Percentiles rank a stretch among this genome's conserved stretches.
phyloP scores from a whole-genome alignment of 495 filamentous ascomycete genomes.

The Talaromyces adpressus region DNA sequence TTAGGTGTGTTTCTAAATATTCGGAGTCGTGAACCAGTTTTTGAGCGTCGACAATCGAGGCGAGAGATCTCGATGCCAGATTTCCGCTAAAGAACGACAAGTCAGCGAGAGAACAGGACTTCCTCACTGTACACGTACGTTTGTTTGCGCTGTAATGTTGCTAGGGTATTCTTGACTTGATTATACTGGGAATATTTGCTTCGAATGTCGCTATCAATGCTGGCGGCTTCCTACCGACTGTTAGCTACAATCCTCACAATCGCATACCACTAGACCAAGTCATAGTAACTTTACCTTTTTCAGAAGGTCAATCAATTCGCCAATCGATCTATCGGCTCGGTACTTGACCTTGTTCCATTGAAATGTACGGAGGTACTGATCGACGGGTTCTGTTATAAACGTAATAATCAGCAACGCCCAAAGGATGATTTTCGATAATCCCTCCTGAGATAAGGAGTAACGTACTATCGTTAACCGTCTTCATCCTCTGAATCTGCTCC shows the following conservation, averaged over 20 bases:
- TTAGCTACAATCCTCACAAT: background rate
- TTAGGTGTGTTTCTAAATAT: conserved; percentile 90
- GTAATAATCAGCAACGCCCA: conserved; percentile 4
- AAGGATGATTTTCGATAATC: background rate
- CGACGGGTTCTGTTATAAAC: conserved; percentile 65
- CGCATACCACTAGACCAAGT: background rate
- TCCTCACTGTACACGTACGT: conserved; percentile 45
- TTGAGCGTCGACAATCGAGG: conserved; percentile 73
- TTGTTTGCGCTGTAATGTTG: conserved; percentile 75
- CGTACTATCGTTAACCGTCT: conserved; percentile 94
- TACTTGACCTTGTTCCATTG: conserved; percentile 97
- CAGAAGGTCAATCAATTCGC: conserved; percentile 75
- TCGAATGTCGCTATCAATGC: conserved; percentile 91
- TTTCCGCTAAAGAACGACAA: conserved; percentile 60
- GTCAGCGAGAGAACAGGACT: background rate
- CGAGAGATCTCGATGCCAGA: conserved; percentile 86
- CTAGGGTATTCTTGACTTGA: conserved; percentile 72
- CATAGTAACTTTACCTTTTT: conserved; percentile 58
- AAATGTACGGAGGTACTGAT: conserved; percentile 84
- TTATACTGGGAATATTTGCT: conserved; percentile 91
- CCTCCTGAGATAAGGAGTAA: background rate
- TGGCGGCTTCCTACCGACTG: conserved; percentile 60
- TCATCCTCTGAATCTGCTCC: conserved; percentile 74
- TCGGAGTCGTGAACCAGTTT: conserved; percentile 82
- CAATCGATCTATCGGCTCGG: conserved; percentile 78